phyloP scores from a whole-genome alignment of 257 asterid genomes.

The Nicotiana attenuata region DNA sequence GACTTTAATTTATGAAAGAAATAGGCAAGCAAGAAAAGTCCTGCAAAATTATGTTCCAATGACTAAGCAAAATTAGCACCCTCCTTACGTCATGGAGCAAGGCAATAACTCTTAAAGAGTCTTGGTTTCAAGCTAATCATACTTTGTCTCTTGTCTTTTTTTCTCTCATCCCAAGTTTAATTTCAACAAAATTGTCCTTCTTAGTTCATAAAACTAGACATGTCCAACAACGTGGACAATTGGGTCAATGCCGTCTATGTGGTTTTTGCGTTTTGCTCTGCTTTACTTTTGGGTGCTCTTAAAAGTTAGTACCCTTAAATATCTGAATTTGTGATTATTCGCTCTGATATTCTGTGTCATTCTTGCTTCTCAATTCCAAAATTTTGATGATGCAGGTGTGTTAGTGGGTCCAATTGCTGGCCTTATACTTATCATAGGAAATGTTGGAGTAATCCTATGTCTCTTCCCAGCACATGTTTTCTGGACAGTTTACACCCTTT shows the following conservation, averaged over 20 bases:
- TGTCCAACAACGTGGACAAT: slow-evolving; percentile 38
- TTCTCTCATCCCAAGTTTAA: not conserved
- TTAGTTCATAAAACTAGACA: slow-evolving; percentile 13
- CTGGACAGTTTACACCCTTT: slow-evolving; percentile 78
- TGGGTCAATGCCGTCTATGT: slow-evolving; percentile 52
- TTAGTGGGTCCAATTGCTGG: slow-evolving; percentile 81
- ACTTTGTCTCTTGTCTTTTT: not conserved
- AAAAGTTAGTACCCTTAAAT: slow-evolving; percentile 48
- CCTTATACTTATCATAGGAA: slow-evolving; percentile 59
- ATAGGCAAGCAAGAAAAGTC: not conserved
- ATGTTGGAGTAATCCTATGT: slow-evolving; percentile 74
- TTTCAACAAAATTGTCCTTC: not conserved
- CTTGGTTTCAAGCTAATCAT: not conserved
- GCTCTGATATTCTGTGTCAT: not conserved
- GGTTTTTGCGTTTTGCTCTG: slow-evolving; percentile 60
- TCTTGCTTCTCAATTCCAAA: slow-evolving; percentile 4
- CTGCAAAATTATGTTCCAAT: not conserved
- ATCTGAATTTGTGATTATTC: not conserved
- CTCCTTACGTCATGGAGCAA: not conserved
- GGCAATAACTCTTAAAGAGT: not conserved
- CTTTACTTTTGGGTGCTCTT: slow-evolving; percentile 43
- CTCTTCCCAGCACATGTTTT: slow-evolving; percentile 85
- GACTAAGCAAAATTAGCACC: not conserved
- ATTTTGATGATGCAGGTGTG: slow-evolving; percentile 47
- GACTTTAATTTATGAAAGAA: not conserved